Evolutionary conservation across 2,329 filamentous ascomycete species (phyloP), one percentile per base, ranked within the genome.

Genomic region (Epichloe elymi): DNA sequence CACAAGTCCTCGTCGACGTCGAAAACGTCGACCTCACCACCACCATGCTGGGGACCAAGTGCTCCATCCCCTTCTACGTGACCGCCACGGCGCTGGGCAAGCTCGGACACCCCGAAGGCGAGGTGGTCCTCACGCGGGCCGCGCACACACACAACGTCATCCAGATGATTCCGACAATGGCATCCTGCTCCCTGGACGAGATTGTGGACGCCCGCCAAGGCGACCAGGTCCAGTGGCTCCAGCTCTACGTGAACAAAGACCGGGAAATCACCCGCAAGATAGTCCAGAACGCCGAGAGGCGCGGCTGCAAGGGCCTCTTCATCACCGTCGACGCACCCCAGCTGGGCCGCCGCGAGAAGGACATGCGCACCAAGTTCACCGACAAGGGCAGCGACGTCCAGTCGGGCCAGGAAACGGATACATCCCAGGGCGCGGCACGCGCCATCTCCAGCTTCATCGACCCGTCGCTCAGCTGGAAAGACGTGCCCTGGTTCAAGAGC

Each of bases 241-340:
- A 98, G 70, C 80, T 98, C 1, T 95, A 96, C 70, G 88, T 98
- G 59, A 98, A 98, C 78, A 93, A 94, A 68, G 86, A 98, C 71
- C 85, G 93, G 51, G 79, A 77, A 35, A 91, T 98, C 67, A 98
- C 93, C 8, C 82, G 86, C 69, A 80, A 80, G 56, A 97, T 98
- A 59, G 86, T 98, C 46, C 68, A 91, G 70, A 88, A 97, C 68
- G 93, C 93, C 54, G 93, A 98, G 71, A 74, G 74, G 62, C 84
- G 93, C 51, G 93, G 93, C 30, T 97, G 93, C 76, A 93, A 88
- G 70, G 93, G 85, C 10, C 81, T 98, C 17, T 98, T 98, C 75
- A 96, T 98, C 71, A 98, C 93, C 2, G 93, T 98, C 50, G 93
- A 98, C 66, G 93, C 93, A 49, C 93, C 93, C 5, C 91, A 97